phyloP scores from a whole-genome alignment of 306 rosid genomes.

The Quercus gilva region DNA sequence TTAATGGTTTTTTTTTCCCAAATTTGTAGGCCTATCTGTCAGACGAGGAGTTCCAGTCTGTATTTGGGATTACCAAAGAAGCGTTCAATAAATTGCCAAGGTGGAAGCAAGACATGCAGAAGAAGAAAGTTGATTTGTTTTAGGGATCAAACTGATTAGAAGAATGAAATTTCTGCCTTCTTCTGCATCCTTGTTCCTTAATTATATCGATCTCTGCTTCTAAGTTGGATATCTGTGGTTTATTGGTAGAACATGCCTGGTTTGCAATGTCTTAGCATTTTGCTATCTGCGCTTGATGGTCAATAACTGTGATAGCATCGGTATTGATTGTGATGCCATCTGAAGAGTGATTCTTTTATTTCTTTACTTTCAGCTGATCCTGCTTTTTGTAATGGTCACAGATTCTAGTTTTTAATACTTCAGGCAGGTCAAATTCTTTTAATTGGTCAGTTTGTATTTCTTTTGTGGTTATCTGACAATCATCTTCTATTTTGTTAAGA shows the following conservation, averaged over 20 bases:
- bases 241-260: conserved; percentile 45
- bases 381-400: conserved; percentile 50
- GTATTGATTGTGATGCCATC: conserved; percentile 66
- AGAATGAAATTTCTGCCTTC: conserved; percentile 25
- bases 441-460: conserved; percentile 55
- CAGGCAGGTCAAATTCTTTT: conserved; percentile 63
- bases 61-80: conserved; percentile 75
- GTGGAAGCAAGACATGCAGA: conserved; percentile 99
- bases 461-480: conserved; percentile 25
- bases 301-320: conserved; percentile 44
- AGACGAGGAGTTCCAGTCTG: conserved; percentile 64
- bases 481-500: conserved; percentile 38
- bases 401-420: conserved; percentile 46
- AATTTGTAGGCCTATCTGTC: conserved; percentile 77
- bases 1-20: conserved; percentile 19
- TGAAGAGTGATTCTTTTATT: conserved; percentile 59
- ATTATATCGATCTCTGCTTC: conserved; percentile 41
- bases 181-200: conserved; percentile 41
- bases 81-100: conserved; percentile 80
- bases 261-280: conserved; percentile 42
- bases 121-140: conserved; percentile 81
- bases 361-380: conserved; percentile 35
- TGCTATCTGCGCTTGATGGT: conserved; percentile 52
- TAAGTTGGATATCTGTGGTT: conserved; percentile 53
- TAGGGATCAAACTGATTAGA: conserved; percentile 31